phyloP scores from a whole-genome alignment of 768 basidiomycete species.

The Boletus rex-veris region DNA sequence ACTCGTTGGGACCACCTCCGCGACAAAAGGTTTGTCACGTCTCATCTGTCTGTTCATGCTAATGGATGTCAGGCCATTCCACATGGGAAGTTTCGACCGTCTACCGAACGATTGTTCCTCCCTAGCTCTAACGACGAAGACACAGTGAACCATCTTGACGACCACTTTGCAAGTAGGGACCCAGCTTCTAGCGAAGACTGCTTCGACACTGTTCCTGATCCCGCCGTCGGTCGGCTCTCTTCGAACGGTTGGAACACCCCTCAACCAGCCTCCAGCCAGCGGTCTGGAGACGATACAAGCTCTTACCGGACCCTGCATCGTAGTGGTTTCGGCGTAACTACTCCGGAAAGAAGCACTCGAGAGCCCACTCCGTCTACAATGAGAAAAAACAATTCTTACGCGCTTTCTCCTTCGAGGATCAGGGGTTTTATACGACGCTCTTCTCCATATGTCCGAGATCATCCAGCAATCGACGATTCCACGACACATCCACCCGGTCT shows the following conservation, averaged over 20 bases:
- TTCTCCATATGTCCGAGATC: neutral
- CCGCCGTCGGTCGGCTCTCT: neutral
- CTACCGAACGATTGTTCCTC: conserved; percentile 19
- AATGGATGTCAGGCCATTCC: conserved; percentile 5
- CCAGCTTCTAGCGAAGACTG: conserved; percentile 22
- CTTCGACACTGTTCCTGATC: conserved; percentile 27
- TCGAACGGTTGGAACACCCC: neutral
- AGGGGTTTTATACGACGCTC: conserved; percentile 17
- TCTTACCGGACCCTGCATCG: neutral
- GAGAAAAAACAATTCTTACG: conserved; percentile 5
- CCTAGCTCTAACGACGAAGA: conserved; percentile 12
- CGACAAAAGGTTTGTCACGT: conserved; percentile 15
- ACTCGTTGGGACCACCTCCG: neutral
- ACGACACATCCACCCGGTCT: neutral
- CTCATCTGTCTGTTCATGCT: conserved; percentile 5
- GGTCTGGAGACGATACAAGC: conserved; percentile 8
- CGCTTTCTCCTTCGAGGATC: conserved; percentile 27
- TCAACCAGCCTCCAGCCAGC: conserved; percentile 5
- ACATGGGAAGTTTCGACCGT: neutral
- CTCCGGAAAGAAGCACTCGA: neutral
- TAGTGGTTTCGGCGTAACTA: neutral
- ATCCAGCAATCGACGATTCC: neutral
- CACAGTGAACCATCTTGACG: neutral
- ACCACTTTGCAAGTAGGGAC: neutral
- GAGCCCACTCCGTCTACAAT: neutral